Conservation (phyloP, 805 yeast species). For the Starmerella powellii region DNA sequence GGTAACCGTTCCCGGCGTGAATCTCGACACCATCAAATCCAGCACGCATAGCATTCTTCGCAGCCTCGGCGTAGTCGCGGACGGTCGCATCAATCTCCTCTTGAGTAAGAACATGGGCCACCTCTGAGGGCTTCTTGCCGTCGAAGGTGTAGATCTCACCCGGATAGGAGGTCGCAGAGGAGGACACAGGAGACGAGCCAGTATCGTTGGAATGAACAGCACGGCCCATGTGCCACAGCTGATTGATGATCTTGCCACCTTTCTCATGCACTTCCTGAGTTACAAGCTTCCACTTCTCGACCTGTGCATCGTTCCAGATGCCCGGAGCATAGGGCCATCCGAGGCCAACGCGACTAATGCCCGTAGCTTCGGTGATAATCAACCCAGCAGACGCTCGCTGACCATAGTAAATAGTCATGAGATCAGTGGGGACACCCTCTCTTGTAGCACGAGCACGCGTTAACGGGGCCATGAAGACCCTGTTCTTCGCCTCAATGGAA, state of each 20-base stretch:
- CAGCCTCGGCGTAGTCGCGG: constrained; percentile 39
- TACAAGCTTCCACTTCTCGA: constrained; percentile 30
- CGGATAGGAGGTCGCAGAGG: constrained; percentile 7
- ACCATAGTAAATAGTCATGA: constrained; percentile 40
- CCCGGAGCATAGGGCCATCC: constrained; percentile 29
- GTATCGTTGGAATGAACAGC: constrained; percentile 13
- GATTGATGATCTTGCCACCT: constrained; percentile 19
- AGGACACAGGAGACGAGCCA: constrained; percentile 11
- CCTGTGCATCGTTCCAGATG: constrained; percentile 26
- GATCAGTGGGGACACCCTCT: constrained; percentile 34
- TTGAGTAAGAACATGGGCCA: constrained; percentile 32
- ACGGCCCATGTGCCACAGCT: constrained; percentile 22
- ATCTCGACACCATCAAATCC: constrained; percentile 56
- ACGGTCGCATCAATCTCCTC: constrained; percentile 36
- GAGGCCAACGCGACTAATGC: constrained; percentile 36
- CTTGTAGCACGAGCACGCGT: constrained; percentile 34
- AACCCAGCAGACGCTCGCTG: constrained; percentile 41
- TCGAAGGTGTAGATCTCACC: constrained; percentile 5
- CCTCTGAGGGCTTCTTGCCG: constrained; percentile 19
- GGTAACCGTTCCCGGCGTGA: constrained; percentile 54
- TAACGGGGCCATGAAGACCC: constrained; percentile 40
- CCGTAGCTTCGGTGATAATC: constrained; percentile 47
- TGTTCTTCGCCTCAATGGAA: constrained; percentile 25
- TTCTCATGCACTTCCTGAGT: constrained; percentile 24
- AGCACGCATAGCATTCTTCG: constrained; percentile 40